phyloP scores from a whole-genome alignment of 768 basidiomycete species.

The Lentinus tigrinus region DNA sequence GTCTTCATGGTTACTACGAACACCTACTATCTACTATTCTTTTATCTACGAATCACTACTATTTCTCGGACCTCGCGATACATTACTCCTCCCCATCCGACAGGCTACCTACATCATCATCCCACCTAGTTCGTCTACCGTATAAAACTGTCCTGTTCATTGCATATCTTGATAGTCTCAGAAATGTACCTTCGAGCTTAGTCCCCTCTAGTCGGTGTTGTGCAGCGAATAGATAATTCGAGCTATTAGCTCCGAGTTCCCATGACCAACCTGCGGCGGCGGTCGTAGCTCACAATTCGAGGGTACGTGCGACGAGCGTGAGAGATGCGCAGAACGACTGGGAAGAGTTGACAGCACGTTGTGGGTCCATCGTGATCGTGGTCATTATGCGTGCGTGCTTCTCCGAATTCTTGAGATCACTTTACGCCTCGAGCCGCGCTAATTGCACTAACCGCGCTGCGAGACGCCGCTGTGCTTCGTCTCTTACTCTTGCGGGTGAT shows the following conservation, averaged over 20 bases:
- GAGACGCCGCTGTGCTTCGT: neutral
- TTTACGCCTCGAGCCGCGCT: neutral
- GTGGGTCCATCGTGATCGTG: neutral
- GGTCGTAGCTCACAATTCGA: neutral
- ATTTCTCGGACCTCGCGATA: neutral
- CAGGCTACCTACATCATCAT: neutral
- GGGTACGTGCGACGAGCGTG: neutral
- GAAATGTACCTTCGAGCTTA: no score
- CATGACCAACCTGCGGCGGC: neutral
- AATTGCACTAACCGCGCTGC: neutral
- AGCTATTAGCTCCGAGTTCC: no score
- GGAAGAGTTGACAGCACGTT: neutral
- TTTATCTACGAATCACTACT: no score
- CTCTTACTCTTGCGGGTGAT: neutral
- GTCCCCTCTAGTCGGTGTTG: no score
- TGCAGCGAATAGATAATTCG: no score
- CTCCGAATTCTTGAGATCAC: neutral
- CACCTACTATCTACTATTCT: no score
- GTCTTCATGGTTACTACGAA: no score
- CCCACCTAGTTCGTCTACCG: no score
- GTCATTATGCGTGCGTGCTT: neutral
- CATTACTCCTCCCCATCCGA: neutral
- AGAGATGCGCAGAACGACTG: neutral
- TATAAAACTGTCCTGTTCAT: no score
- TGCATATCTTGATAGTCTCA: no score